phyloP scores from a whole-genome alignment of 1,284 basidiomycete genomes.

The Boletus calvinii region DNA sequence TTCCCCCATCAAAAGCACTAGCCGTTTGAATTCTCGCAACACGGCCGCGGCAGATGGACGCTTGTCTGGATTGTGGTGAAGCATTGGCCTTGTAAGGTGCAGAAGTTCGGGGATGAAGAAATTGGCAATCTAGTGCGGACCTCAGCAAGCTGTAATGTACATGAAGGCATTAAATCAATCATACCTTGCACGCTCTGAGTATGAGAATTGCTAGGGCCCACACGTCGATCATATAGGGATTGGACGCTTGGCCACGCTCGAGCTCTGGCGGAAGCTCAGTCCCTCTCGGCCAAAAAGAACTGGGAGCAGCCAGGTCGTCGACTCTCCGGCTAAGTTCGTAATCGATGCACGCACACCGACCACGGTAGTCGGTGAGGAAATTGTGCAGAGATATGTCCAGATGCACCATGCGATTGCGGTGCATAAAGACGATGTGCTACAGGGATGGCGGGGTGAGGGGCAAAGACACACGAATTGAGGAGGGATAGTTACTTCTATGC shows the following conservation, averaged over 20 bases:
- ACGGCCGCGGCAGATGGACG: constrained; percentile 52
- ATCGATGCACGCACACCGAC: constrained; percentile 69
- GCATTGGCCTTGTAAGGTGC: constrained; percentile 55
- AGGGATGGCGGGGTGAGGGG: constrained; percentile 6
- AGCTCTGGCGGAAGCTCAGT: constrained; percentile 73
- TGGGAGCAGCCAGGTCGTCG: constrained; percentile 38
- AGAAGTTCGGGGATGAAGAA: constrained; percentile 56
- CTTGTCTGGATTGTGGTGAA: constrained; percentile 46
- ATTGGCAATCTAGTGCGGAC: constrained; percentile 48
- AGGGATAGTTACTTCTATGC: constrained; percentile 51
- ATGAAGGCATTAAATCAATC: constrained; percentile 12
- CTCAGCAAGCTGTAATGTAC: constrained; percentile 5
- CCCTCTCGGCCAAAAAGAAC: constrained; percentile 45
- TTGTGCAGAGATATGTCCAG: constrained; percentile 71
- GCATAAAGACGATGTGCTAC: constrained; percentile 70
- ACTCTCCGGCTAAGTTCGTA: constrained; percentile 64
- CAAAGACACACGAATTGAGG: not conserved
- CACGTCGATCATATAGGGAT: constrained; percentile 70
- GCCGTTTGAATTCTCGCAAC: constrained; percentile 45
- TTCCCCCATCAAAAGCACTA: constrained; percentile 29
- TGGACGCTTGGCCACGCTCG: constrained; percentile 46
- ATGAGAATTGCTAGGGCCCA: constrained; percentile 68
- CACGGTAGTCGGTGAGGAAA: constrained; percentile 60
- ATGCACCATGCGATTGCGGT: constrained; percentile 61
- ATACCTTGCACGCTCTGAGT: constrained; percentile 61